Evolutionary conservation across 768 basidiomycete genomes (phyloP).

Genomic region (Pulveroboletus frians): DNA sequence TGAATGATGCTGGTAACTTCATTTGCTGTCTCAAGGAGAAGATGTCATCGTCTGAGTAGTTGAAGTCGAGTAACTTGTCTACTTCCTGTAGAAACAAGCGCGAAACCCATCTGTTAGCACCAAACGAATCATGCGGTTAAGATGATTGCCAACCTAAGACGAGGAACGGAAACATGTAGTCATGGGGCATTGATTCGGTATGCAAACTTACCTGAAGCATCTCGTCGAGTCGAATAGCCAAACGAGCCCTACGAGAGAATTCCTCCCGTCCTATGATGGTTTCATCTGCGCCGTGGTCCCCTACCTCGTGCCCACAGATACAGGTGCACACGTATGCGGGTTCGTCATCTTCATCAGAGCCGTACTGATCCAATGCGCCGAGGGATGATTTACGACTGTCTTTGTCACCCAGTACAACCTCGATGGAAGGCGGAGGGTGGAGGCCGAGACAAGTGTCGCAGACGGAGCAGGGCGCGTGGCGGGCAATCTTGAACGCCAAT

Average conservation of each 20-base stretch:
- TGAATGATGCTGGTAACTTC: conserved; percentile 45
- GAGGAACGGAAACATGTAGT: conserved; percentile 12
- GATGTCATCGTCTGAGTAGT: conserved; percentile 68
- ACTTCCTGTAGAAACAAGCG: conserved; percentile 50
- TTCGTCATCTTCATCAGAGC: conserved; percentile 64
- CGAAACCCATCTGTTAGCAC: conserved; percentile 13
- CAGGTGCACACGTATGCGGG: conserved; percentile 56
- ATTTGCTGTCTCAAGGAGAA: conserved; percentile 67
- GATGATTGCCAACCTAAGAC: conserved; percentile 21
- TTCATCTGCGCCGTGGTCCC: conserved; percentile 64
- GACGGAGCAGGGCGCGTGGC: conserved; percentile 66
- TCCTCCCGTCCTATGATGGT: conserved; percentile 52
- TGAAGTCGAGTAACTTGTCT: conserved; percentile 73
- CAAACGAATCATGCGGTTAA: conserved; percentile 9
- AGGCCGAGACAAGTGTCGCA: conserved; percentile 71
- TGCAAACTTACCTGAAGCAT: conserved; percentile 56
- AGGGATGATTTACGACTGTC: conserved; percentile 41
- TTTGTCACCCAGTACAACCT: conserved; percentile 53
- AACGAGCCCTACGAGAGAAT: conserved; percentile 64
- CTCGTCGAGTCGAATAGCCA: conserved; percentile 79
- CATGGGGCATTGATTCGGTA: background rate
- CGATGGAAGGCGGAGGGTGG: conserved; percentile 53
- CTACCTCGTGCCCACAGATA: conserved; percentile 62
- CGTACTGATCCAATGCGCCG: conserved; percentile 57
- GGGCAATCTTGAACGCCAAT: conserved; percentile 71